Conservation (phyloP, 306 rosid genomes). For the Sophora flavescens region DNA sequence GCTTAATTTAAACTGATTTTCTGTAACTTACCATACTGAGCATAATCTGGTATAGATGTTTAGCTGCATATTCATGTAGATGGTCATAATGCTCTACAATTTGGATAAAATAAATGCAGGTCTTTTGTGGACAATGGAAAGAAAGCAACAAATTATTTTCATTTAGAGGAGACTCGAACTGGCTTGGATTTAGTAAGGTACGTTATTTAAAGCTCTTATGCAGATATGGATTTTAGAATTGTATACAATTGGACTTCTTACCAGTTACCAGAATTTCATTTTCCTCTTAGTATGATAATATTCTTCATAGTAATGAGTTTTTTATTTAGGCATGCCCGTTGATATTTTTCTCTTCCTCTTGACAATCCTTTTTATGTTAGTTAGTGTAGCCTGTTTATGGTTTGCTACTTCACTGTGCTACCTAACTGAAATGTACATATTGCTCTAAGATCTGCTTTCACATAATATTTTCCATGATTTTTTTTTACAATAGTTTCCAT, state of each 20-base stretch:
- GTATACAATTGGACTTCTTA: background rate
- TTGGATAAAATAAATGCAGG: constrained; percentile 58
- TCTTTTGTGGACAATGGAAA: constrained; percentile 85
- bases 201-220: constrained; percentile 3
- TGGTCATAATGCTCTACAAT: constrained; percentile 38
- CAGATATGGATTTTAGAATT: background rate
- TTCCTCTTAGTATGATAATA: background rate
- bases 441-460: constrained; percentile 6
- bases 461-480: background rate
- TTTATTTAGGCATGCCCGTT: background rate
- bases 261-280: background rate
- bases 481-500: background rate
- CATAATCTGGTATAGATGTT: background rate
- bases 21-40: background rate
- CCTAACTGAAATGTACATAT: constrained; percentile 22
- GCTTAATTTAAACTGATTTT: constrained; percentile 6
- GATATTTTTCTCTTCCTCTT: constrained; percentile 14
- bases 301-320: background rate
- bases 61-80: constrained; percentile 22
- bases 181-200: constrained; percentile 99
- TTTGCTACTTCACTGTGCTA: constrained; percentile 12
- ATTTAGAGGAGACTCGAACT: constrained; percentile 92
- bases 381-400: background rate
- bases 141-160: constrained; percentile 65
- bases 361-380: background rate